Percentiles rank a stretch among this genome's conserved stretches.
Conservation (phyloP, 768 basidiomycete genomes). For the Lyophyllum decastes region DNA sequence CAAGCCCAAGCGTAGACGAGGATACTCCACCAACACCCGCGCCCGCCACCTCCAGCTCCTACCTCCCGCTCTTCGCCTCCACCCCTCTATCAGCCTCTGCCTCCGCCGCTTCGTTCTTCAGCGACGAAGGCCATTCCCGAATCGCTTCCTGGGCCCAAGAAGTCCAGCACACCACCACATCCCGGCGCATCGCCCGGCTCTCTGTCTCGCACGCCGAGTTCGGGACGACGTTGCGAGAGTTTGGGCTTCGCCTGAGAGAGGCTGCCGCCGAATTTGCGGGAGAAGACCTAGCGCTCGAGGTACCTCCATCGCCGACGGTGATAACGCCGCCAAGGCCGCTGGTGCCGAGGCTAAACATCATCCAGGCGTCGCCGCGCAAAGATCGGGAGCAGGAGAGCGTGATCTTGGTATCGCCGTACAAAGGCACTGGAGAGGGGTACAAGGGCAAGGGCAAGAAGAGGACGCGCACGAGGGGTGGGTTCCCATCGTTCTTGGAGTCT, state of each 20-base stretch:
- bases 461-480: too few relatives aligned
- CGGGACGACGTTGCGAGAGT: neutral
- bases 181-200: neutral
- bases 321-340: neutral
- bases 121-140: neutral
- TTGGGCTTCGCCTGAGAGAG: neutral
- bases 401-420: too few relatives aligned
- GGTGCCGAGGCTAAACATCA: neutral
- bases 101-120: neutral
- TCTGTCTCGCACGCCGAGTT: neutral
- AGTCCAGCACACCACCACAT: neutral
- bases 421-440: too few relatives aligned
- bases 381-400: neutral
- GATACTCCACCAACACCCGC: neutral
- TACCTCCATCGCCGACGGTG: neutral
- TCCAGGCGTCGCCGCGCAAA: neutral
- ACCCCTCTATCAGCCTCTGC: neutral
- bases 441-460: too few relatives aligned
- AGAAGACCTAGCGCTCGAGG: neutral
- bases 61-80: neutral
- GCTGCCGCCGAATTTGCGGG: neutral
- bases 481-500: neutral
- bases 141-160: neutral
- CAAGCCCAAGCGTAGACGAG: too few relatives aligned
- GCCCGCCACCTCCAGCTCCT: neutral